These are phyloP conservation scores for Cardiosporidium cionae DNA, from an alignment of 169 alveolate genomes.

Conservation along the genomic window DNA sequence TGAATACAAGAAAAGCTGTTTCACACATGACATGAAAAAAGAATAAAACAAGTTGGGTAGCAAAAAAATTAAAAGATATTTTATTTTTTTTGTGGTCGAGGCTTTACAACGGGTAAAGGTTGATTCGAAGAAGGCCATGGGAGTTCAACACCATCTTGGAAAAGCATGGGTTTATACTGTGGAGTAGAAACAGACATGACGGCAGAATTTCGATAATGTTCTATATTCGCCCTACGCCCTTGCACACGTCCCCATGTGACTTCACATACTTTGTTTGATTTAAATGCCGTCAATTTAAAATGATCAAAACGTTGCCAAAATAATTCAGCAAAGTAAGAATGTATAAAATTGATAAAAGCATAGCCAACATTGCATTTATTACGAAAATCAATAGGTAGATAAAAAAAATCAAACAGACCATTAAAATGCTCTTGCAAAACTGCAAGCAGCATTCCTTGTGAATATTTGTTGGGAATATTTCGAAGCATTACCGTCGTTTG, in stretches of 20 bases:
- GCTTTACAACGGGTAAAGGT: constrained; percentile 40
- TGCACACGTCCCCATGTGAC: constrained; percentile 50
- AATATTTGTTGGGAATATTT: constrained; percentile 74
- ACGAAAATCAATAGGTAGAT: constrained; percentile 70
- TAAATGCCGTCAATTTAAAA: constrained; percentile 35
- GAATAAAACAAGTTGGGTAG: too few relatives aligned
- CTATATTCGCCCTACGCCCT: constrained; percentile 40
- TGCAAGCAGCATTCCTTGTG: constrained; percentile 25
- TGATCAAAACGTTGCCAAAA: constrained; percentile 35
- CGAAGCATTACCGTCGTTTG: constrained; percentile 62
- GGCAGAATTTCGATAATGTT: constrained; percentile 46
- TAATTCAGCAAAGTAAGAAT: constrained; percentile 37
- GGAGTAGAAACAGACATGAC: constrained; percentile 44
- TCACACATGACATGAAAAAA: too few relatives aligned
- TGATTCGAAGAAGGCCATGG: constrained; percentile 46
- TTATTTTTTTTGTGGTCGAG: constrained; percentile 3
- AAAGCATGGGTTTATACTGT: constrained; percentile 45
- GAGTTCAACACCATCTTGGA: constrained; percentile 38
- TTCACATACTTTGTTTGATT: constrained; percentile 34
- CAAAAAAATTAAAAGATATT: too few relatives aligned
- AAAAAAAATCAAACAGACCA: constrained; percentile 64
- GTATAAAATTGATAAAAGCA: constrained; percentile 65
- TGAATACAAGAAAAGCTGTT: too few relatives aligned
- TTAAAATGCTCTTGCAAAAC: constrained; percentile 8
- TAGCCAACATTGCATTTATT: constrained; percentile 73